Evolutionary conservation across 148 eudicot species (phyloP).

Genomic region (Persicaria tinctoria): DNA sequence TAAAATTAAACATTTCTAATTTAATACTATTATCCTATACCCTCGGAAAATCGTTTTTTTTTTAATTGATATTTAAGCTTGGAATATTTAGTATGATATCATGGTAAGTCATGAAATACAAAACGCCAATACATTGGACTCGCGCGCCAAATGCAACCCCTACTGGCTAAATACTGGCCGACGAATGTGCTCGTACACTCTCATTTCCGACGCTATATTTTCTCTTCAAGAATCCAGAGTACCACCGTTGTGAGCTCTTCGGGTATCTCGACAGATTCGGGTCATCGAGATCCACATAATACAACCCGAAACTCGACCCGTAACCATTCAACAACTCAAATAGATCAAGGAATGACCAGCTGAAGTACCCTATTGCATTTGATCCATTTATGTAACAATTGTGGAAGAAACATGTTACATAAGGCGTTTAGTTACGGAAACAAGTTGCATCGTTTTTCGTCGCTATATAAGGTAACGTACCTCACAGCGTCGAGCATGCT

Average conservation of each 20-base stretch:
- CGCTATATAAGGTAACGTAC: conserved; percentile 14
- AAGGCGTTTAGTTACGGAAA: too few species aligned
- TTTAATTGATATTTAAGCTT: too few species aligned
- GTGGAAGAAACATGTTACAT: neutral
- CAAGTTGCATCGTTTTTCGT: too few species aligned
- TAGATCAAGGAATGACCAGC: conserved; percentile 60
- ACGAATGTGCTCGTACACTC: neutral
- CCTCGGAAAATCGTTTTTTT: too few species aligned
- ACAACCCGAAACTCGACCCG: conserved; percentile 30
- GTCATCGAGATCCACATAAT: conserved; percentile 49
- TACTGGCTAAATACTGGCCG: too few species aligned
- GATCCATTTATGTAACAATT: conserved; percentile 47
- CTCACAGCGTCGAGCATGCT: conserved; percentile 46
- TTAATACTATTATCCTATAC: too few species aligned
- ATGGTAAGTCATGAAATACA: too few species aligned
- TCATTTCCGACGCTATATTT: neutral
- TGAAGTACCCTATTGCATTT: conserved; percentile 55
- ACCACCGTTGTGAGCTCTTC: conserved; percentile 59
- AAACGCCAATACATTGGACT: too few species aligned
- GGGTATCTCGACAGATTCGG: conserved; percentile 40
- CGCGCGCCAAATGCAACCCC: too few species aligned
- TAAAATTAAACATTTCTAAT: too few species aligned
- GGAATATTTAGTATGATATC: too few species aligned
- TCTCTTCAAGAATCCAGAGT: conserved; percentile 49
- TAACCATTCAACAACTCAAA: conserved; percentile 41